A percentile compares a stretch with the other conserved stretches of the same genome.
These are phyloP conservation scores for Cutaneotrichosporon sp. DNA, from an alignment of 1,284 basidiomycete genomes.

Conservation along the genomic window DNA sequence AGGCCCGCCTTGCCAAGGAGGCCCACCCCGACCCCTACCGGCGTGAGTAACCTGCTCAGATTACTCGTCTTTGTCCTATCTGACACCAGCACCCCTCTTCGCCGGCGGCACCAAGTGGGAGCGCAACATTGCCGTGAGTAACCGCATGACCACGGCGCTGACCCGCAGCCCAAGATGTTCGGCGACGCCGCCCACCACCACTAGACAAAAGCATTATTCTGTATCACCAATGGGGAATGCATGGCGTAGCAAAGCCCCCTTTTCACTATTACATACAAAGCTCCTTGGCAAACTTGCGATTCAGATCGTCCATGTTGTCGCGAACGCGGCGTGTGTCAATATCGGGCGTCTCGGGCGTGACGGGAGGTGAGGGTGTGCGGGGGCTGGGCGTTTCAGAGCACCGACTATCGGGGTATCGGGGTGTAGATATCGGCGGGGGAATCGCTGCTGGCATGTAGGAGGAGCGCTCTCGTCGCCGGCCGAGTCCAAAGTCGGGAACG, in stretches of 20 bases:
- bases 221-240: slow-evolving; percentile 20
- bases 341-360: slow-evolving; percentile 8
- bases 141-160: background rate
- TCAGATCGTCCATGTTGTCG: slow-evolving; percentile 11
- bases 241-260: slow-evolving; percentile 17
- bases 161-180: slow-evolving; percentile 18
- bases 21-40: slow-evolving; percentile 89
- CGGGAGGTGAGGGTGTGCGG: slow-evolving; percentile 2
- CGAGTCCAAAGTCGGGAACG: background rate
- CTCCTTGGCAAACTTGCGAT: slow-evolving; percentile 9
- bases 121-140: slow-evolving; percentile 54
- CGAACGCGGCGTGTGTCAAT: slow-evolving; percentile 9
- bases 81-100: slow-evolving; percentile 63
- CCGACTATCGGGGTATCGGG: background rate
- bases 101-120: slow-evolving; percentile 83
- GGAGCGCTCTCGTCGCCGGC: slow-evolving; percentile 2
- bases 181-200: slow-evolving; percentile 11
- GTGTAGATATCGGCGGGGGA: background rate
- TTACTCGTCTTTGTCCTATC: background rate
- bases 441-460: background rate
- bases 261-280: slow-evolving; percentile 6
- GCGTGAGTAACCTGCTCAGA: slow-evolving; percentile 59
- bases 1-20: slow-evolving; percentile 66
- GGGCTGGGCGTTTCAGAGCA: slow-evolving; percentile 9
- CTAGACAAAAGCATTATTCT: slow-evolving; percentile 18